These are phyloP conservation scores for Nicotiana knightiana DNA, from an alignment of 257 asterid genomes.

Conservation along the genomic window DNA sequence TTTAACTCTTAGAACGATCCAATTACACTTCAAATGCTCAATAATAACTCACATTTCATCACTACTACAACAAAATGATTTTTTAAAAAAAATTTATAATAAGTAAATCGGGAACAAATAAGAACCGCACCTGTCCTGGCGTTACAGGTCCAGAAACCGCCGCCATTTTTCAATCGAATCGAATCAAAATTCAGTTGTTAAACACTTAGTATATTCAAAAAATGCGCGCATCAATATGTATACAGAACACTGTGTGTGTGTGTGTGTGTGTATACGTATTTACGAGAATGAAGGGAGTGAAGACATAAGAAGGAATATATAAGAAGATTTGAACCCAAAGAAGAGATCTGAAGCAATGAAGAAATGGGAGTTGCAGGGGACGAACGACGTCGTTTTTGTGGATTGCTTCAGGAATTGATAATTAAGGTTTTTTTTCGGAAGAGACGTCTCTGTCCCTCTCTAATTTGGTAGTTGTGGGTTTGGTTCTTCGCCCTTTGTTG, in stretches of 20 bases:
- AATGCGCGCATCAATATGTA: not conserved
- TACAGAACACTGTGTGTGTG: not conserved
- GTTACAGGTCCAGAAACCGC: constrained; percentile 65
- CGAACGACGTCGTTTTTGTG: not conserved
- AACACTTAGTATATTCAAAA: not conserved
- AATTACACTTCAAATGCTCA: not conserved
- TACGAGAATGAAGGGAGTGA: not conserved
- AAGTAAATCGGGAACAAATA: not conserved
- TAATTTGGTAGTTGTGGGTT: not conserved
- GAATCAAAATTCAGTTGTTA: not conserved
- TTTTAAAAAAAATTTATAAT: not conserved
- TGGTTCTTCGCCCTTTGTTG: not conserved
- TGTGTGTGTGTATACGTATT: not conserved
- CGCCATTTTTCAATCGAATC: constrained; percentile 38
- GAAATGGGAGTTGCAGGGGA: not conserved
- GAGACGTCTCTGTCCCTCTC: not conserved
- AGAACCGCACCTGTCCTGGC: constrained; percentile 53
- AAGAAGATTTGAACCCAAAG: not conserved
- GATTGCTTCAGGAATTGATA: not conserved
- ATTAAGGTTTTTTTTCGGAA: constrained; percentile 1
- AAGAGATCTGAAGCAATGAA: constrained; percentile 11
- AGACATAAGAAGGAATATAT: not conserved
- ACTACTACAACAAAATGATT: not conserved
- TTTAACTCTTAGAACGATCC: not conserved
- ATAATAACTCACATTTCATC: not conserved